Base-by-base conservation (phyloP, 2,329 filamentous ascomycete genomes). In the Fusarium napiforme region DNA sequence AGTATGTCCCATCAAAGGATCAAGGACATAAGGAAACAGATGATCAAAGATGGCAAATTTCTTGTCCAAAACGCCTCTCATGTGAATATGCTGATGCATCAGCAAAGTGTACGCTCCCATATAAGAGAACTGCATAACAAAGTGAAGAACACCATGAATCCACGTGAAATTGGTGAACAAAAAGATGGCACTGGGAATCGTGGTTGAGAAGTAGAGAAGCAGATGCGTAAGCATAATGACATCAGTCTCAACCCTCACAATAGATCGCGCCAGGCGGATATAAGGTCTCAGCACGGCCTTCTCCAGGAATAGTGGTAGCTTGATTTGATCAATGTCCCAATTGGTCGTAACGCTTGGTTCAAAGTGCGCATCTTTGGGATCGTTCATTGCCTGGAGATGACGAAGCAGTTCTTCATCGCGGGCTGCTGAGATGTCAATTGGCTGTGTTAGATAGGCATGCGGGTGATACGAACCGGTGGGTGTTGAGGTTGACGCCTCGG, bases 61-160 rank as follows among this genome's bases (percentile, higher is more conserved):
- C 75, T 88, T 88, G 30, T 85, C 82, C 40, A 95, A 82, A 7
- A 95, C 85, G 21, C 93, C 93, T 50, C 90, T 87, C 84, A 90
- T 90, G 79, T 96, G 93, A 75, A 96, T 95, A 80, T 96, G 93
- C 78, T 96, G 93, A 77, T 96, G 93, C 87, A 93, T 93, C 88
- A 96, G 90, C 42, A 96, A 85, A 1, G 93, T 96, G 82, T 94
- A 96, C 4, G 91, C 85, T 12, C 93, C 93, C 59, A 91, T 88
- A 78, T 91, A 95, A 79, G 87, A 93, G 39, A 88, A 82, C 76
- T 93, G 90, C 85, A 94, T 90, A 15, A 88, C 77, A 60, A 87
- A 84, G 78, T 96, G 93, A 34, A 90, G 74, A 21, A 93, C 74
- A 15, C 87, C 93, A 80, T 95, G 93, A 42, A 88, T 73, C 83